These are phyloP conservation scores for Microdochium bolleyi DNA, from an alignment of 2,329 filamentous ascomycete genomes.

Conservation along the genomic window DNA sequence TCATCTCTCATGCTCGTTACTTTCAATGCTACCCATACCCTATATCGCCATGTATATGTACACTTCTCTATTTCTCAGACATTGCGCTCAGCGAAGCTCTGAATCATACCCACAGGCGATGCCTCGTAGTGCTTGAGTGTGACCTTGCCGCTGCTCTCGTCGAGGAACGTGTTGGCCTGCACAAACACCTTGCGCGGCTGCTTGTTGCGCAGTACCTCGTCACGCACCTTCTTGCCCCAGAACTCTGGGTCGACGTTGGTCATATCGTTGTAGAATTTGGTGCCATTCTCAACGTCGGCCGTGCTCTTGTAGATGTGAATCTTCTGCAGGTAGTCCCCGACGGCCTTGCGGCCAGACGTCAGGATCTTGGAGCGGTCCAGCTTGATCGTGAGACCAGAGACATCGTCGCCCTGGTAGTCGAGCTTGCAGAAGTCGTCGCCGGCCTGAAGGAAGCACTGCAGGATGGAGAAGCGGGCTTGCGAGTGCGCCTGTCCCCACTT, in stretches of 20 bases:
- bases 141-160: constrained; percentile 61
- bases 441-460: constrained; percentile 74
- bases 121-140: constrained; percentile 80
- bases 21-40: no score
- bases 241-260: constrained; percentile 74
- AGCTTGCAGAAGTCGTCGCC: constrained; percentile 83
- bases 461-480: constrained; percentile 83
- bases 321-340: constrained; percentile 83
- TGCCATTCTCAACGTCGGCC: constrained; percentile 72
- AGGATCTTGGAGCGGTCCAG: constrained; percentile 84
- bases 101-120: constrained; percentile 70
- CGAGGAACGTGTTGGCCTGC: constrained; percentile 79
- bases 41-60: constrained; percentile 1
- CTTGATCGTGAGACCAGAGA: constrained; percentile 74
- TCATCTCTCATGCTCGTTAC: no score
- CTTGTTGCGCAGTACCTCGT: constrained; percentile 68
- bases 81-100: constrained; percentile 66
- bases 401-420: constrained; percentile 61
- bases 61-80: constrained; percentile 22
- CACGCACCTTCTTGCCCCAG: constrained; percentile 73
- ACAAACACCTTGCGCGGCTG: constrained; percentile 88
- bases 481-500: constrained; percentile 95
- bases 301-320: constrained; percentile 89
- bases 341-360: constrained; percentile 69
- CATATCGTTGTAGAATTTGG: constrained; percentile 73